Evolutionary conservation across 345 rosid species (phyloP), one percentile per base, ranked within the genome.

Genomic region (Acer yangbiense): DNA sequence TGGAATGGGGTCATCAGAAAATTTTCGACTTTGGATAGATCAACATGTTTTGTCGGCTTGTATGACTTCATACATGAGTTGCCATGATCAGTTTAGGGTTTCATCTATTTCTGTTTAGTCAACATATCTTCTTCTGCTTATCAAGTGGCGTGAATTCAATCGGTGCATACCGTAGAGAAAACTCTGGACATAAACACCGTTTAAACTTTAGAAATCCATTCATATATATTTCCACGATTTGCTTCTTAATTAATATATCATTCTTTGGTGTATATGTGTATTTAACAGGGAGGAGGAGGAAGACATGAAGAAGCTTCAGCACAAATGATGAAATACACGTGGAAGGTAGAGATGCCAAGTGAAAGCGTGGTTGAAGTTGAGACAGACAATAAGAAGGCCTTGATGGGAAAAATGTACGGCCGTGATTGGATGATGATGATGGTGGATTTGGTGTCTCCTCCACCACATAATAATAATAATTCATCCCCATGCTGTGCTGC

Each of bases 341-440:
- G 85, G 91, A 84, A 77, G 79, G 12, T 78, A 73, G 87, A 76
- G 71, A 76, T 62, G 52, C 77, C 71, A 81, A 54, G 58, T 54
- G 81, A 82, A 72, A 76, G 68, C 1, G 2, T 43, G 80, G 50
- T 68, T 18, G 44, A 75, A 80, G 50, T 68, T 18, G 44, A 75
- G 68, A 78, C 82, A 73, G 87, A 35, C 39, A 35, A 35, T 35
- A 35, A 81, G 72, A 88, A 84, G 76, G 27, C 85, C 55, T 85
- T 50, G 84, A 85, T 79, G 88, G 85, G 82, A 65, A 35, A 35
- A 35, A 85, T 63, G 79, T 83, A 81, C 77, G 86, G 86, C 43
- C 48, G 86, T 78, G 92, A 86, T 81, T 83, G 90, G 89, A 79
- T 80, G 91, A 91, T 80, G 91, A 91, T 88, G 92, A 82, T 76